A percentile compares a stretch with the other conserved stretches of the same genome.
phyloP scores from a whole-genome alignment of 1,284 basidiomycete genomes.

The Sporisorium reilianum region DNA sequence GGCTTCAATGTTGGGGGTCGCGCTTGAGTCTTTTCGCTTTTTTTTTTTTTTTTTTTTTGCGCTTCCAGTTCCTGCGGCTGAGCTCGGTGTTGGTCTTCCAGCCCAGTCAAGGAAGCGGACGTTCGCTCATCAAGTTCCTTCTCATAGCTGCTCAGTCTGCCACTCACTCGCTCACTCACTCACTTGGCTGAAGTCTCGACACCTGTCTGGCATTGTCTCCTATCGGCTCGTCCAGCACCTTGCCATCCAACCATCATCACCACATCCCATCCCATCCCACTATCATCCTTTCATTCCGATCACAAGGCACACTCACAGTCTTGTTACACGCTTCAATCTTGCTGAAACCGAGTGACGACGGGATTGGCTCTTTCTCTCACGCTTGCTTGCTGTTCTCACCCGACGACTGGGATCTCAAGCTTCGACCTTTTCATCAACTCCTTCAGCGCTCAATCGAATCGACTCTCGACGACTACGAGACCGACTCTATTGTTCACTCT shows the following conservation, averaged over 20 bases:
- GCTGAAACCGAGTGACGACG: slow-evolving; percentile 53
- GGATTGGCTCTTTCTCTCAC: slow-evolving; percentile 25
- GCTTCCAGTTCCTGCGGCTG: neutral
- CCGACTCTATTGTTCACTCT: slow-evolving; percentile 8
- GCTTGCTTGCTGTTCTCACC: slow-evolving; percentile 30
- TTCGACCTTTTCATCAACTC: slow-evolving; percentile 13
- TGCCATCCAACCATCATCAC: slow-evolving; percentile 31
- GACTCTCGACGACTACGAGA: slow-evolving; percentile 15
- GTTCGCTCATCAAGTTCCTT: slow-evolving; percentile 3
- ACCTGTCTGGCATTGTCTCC: slow-evolving; percentile 1
- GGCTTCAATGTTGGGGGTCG: slow-evolving; percentile 28
- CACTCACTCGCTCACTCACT: neutral
- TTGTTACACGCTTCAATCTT: slow-evolving; percentile 2
- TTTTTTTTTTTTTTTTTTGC: neutral
- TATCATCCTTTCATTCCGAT: slow-evolving; percentile 15
- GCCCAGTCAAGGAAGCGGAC: neutral
- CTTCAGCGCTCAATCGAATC: neutral
- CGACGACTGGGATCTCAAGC: slow-evolving; percentile 42
- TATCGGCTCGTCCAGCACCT: slow-evolving; percentile 6
- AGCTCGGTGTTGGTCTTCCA: slow-evolving; percentile 6
- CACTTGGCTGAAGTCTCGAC: neutral
- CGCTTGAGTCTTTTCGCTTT: neutral
- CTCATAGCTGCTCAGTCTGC: slow-evolving; percentile 9
- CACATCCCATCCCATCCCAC: neutral
- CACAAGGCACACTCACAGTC: slow-evolving; percentile 4